Evolutionary conservation across 352 stramenopile genomes (phyloP).

Genomic region (Phytopythium chamaehyphon): DNA sequence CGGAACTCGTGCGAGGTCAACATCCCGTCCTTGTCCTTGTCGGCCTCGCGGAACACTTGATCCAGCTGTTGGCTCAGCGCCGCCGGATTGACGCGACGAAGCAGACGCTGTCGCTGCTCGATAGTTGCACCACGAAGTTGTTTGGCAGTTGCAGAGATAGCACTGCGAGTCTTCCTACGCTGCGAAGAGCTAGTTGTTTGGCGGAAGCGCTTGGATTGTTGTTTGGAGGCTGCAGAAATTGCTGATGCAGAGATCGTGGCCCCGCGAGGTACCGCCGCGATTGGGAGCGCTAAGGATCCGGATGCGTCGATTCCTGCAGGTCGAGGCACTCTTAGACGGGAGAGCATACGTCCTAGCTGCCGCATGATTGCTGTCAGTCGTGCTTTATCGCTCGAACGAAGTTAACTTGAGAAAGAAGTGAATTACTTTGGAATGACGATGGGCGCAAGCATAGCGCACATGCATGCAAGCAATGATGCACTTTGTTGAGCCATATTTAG

Average conservation of each 20-base stretch:
- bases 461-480: too few relatives aligned
- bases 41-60: conserved; percentile 56
- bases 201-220: background rate
- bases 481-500: too few relatives aligned
- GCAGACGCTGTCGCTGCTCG: conserved; percentile 4
- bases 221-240: background rate
- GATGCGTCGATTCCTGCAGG: background rate
- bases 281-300: background rate
- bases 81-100: conserved; percentile 3
- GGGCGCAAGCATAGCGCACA: background rate
- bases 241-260: background rate
- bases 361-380: conserved; percentile 3
- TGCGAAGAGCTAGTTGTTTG: background rate
- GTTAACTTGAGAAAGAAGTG: background rate
- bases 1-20: conserved; percentile 66
- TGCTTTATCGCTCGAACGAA: background rate
- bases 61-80: conserved; percentile 54
- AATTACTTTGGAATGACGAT: background rate
- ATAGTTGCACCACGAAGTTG: conserved; percentile 3
- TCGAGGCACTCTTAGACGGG: background rate
- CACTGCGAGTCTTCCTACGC: conserved; percentile 1
- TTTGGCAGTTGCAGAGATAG: conserved; percentile 1
- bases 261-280: conserved; percentile 1
- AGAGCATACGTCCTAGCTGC: conserved; percentile 2
- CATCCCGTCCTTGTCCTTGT: conserved; percentile 65